Evolutionary conservation across 2,329 filamentous ascomycete species (phyloP).

Genomic region (Verticillium alfalfae): DNA sequence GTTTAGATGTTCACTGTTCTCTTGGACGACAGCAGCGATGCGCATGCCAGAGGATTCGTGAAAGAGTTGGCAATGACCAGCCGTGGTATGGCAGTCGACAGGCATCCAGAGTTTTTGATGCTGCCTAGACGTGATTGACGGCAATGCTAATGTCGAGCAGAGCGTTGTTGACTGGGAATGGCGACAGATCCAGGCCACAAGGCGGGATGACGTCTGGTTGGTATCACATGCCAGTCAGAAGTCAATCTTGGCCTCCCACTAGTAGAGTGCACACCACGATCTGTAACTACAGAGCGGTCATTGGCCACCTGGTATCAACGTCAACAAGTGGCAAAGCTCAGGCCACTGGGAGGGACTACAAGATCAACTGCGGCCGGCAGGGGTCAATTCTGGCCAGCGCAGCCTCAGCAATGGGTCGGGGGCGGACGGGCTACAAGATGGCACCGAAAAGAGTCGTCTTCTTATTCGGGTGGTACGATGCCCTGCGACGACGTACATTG

Average conservation of each 20-base stretch:
- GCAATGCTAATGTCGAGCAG: too few relatives aligned
- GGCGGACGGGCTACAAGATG: background rate
- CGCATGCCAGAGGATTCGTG: too few relatives aligned
- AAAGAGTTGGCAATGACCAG: too few relatives aligned
- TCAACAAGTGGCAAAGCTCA: background rate
- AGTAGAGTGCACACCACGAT: background rate
- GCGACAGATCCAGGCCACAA: too few relatives aligned
- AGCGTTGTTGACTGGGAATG: too few relatives aligned
- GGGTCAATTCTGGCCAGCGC: background rate
- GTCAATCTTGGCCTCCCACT: background rate
- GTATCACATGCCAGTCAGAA: background rate
- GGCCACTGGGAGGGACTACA: background rate
- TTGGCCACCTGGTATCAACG: background rate
- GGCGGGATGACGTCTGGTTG: background rate
- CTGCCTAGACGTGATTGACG: too few relatives aligned
- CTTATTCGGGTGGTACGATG: constrained; percentile 1
- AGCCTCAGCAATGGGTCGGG: background rate
- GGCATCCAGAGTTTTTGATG: too few relatives aligned
- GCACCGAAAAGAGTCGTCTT: background rate
- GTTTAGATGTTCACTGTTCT: too few relatives aligned
- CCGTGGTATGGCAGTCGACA: too few relatives aligned
- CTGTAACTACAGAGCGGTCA: background rate
- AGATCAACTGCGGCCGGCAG: background rate
- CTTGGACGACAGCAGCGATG: too few relatives aligned
- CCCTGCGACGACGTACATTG: background rate